Evolutionary conservation across 495 filamentous ascomycete genomes (phyloP).

Genomic region (Aspergillus asperescens): DNA sequence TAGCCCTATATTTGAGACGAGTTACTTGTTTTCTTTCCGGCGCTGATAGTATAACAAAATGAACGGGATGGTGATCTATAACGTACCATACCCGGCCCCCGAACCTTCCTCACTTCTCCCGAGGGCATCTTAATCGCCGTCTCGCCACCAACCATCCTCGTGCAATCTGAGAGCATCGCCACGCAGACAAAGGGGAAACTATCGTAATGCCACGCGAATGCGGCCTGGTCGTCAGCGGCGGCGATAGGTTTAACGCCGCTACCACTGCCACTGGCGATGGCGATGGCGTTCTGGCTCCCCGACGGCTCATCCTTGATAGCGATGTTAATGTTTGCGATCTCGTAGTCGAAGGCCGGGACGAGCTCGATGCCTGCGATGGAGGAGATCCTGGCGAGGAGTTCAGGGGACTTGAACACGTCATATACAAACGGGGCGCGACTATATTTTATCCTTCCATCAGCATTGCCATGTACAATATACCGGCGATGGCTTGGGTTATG

Average conservation of each 20-base stretch:
- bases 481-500: not conserved
- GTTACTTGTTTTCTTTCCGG: not conserved
- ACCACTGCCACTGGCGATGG: not conserved
- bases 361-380: conserved; percentile 67
- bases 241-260: conserved; percentile 25
- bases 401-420: conserved; percentile 62
- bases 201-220: conserved; percentile 69
- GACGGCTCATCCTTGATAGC: conserved; percentile 45
- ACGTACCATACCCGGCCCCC: conserved; percentile 58
- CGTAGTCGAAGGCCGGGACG: conserved; percentile 61
- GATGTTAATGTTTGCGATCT: conserved; percentile 69
- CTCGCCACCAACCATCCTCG: conserved; percentile 66
- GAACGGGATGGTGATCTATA: not conserved
- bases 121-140: conserved; percentile 56
- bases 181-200: conserved; percentile 76
- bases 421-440: conserved; percentile 62
- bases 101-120: conserved; percentile 61
- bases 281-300: conserved; percentile 32
- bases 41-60: not conserved
- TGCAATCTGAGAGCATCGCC: conserved; percentile 68
- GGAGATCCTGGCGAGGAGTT: conserved; percentile 57
- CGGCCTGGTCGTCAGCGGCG: conserved; percentile 42
- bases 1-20: conserved; percentile 46
- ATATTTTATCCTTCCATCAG: conserved; percentile 2
- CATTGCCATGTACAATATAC: not conserved